Percentiles rank a stretch among this genome's conserved stretches.
Evolutionary conservation across 441 rosid species (phyloP).

Genomic region (Erodium chrysanthum): DNA sequence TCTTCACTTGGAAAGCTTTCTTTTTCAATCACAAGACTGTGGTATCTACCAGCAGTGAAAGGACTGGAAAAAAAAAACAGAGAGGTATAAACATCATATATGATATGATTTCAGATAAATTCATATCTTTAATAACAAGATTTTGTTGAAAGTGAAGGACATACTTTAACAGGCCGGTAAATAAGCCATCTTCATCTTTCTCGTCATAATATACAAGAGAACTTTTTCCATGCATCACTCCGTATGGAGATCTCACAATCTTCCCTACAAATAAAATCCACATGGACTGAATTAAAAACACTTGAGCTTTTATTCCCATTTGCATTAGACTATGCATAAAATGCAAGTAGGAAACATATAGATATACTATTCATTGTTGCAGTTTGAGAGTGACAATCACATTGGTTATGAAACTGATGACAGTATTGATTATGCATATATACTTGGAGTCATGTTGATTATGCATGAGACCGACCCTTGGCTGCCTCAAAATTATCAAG

Average conservation of each 20-base stretch:
- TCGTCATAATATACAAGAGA: conserved; percentile 76
- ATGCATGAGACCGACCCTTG: too few species aligned
- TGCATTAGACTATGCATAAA: too few species aligned
- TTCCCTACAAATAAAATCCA: conserved; percentile 42
- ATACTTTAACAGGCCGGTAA: conserved; percentile 74
- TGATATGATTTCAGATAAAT: too few species aligned
- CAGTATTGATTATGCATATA: too few species aligned
- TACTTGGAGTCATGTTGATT: too few species aligned
- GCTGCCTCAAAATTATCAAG: too few species aligned
- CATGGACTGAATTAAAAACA: conserved; percentile 1
- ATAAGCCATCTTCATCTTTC: conserved; percentile 74
- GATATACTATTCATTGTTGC: neutral
- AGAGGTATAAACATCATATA: too few species aligned
- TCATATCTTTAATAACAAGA: neutral
- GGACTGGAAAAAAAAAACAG: conserved; percentile 38
- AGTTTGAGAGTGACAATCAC: too few species aligned
- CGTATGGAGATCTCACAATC: conserved; percentile 78
- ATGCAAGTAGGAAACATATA: too few species aligned
- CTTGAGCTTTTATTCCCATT: too few species aligned
- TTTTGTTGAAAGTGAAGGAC: conserved; percentile 12
- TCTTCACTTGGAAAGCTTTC: conserved; percentile 61
- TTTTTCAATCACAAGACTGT: conserved; percentile 74
- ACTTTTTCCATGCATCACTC: conserved; percentile 92
- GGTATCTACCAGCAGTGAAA: conserved; percentile 82
- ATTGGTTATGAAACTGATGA: too few species aligned